Percentiles rank a stretch among this genome's conserved stretches.
Conservation (phyloP, 345 rosid genomes). For the Theobroma cacao region DNA sequence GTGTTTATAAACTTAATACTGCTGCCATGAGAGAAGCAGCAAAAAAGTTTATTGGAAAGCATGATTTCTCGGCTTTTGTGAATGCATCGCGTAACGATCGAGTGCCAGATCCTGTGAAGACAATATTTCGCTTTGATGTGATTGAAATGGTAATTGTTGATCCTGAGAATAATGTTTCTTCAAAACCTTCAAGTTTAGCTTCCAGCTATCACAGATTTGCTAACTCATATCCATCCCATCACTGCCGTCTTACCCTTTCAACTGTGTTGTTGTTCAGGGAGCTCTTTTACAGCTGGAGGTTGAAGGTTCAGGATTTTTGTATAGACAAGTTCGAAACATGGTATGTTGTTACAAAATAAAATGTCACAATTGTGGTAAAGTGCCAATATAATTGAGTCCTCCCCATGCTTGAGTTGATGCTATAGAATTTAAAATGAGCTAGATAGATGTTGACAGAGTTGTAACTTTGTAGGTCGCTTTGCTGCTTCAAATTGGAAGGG, state of each 20-base stretch:
- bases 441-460: too few relatives aligned
- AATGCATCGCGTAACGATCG: slow-evolving; percentile 72
- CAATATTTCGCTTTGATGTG: slow-evolving; percentile 60
- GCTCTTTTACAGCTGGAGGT: slow-evolving; percentile 79
- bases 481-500: slow-evolving; percentile 81
- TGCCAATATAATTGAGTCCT: neutral
- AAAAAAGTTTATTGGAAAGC: slow-evolving; percentile 55
- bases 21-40: slow-evolving; percentile 72
- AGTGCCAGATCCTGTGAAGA: slow-evolving; percentile 65
- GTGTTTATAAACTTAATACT: slow-evolving; percentile 57
- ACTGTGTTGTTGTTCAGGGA: slow-evolving; percentile 43
- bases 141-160: slow-evolving; percentile 55
- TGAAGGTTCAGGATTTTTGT: slow-evolving; percentile 89
- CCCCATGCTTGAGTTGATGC: neutral
- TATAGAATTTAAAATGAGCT: neutral
- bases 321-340: slow-evolving; percentile 94
- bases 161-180: slow-evolving; percentile 1
- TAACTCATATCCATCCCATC: neutral
- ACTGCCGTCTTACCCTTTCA: neutral
- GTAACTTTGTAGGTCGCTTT: slow-evolving; percentile 63
- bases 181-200: neutral
- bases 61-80: slow-evolving; percentile 87
- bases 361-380: neutral
- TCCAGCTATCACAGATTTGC: neutral
- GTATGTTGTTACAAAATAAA: slow-evolving; percentile 20